Conservation (phyloP, 208 protist species). For the Trypanosoma vivax region DNA sequence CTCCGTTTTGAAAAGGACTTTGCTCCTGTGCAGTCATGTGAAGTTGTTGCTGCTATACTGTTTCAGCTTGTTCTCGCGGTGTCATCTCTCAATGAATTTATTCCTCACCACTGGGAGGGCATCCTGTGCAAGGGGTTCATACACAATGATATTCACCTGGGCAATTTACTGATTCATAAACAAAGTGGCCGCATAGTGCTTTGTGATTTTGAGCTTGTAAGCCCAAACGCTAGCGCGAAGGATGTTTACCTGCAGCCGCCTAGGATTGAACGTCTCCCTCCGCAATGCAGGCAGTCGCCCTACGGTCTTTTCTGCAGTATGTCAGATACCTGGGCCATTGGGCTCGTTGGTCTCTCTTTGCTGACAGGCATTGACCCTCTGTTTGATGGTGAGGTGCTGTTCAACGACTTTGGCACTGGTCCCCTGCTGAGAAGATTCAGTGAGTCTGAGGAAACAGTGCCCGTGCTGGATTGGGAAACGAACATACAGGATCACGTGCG, state of each 20-base stretch:
- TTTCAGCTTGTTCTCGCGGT: constrained; percentile 68
- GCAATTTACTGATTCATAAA: constrained; percentile 59
- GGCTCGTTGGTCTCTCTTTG: constrained; percentile 47
- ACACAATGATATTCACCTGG: constrained; percentile 82
- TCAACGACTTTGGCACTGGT: constrained; percentile 72
- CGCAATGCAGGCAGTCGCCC: constrained; percentile 54
- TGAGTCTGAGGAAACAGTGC: constrained; percentile 1
- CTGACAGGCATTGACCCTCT: constrained; percentile 79
- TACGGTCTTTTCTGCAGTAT: constrained; percentile 47
- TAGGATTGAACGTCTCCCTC: constrained; percentile 31
- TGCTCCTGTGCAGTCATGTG: constrained; percentile 27
- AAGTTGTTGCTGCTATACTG: constrained; percentile 41
- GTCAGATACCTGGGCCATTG: constrained; percentile 68
- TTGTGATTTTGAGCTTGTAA: constrained; percentile 85
- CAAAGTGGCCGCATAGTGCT: constrained; percentile 40
- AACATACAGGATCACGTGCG: constrained; percentile 64
- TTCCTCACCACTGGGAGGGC: constrained; percentile 34
- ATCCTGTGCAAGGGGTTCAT: constrained; percentile 41
- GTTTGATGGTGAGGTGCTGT: constrained; percentile 38
- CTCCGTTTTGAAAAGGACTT: constrained; percentile 22
- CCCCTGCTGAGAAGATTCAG: constrained; percentile 46
- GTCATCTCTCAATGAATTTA: constrained; percentile 36
- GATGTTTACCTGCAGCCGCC: background rate
- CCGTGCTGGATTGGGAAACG: constrained; percentile 56
- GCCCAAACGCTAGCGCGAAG: constrained; percentile 16